A percentile compares a stretch with the other conserved stretches of the same genome.
Evolutionary conservation across 2,329 filamentous ascomycete genomes (phyloP).

Genomic region (Aspergillus sp.): DNA sequence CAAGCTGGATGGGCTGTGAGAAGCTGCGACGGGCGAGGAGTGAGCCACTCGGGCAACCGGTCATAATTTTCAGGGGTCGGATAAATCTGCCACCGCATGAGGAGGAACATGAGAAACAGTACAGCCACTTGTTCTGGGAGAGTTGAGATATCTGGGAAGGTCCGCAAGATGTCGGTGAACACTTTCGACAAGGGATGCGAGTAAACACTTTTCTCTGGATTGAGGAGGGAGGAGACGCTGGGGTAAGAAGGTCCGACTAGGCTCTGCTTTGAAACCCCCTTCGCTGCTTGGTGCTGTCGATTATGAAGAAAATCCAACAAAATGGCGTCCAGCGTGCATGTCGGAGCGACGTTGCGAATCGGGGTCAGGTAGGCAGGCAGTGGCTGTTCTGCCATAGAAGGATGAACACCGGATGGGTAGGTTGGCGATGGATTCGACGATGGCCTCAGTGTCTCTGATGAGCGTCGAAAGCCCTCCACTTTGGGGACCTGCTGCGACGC

Average conservation of each 20-base stretch:
- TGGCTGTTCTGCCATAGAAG: constrained; percentile 27
- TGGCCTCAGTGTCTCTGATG: constrained; percentile 28
- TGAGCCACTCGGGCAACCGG: constrained; percentile 71
- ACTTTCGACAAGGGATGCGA: constrained; percentile 80
- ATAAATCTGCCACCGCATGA: constrained; percentile 83
- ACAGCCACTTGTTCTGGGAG: constrained; percentile 81
- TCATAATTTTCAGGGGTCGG: constrained; percentile 79
- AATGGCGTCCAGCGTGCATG: constrained; percentile 76
- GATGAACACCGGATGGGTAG: constrained; percentile 28
- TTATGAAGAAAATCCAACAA: constrained; percentile 76
- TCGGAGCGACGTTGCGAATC: constrained; percentile 65
- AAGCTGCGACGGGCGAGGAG: constrained; percentile 67
- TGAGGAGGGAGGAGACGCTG: constrained; percentile 74
- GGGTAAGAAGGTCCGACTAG: constrained; percentile 78
- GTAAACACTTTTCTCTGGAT: constrained; percentile 63
- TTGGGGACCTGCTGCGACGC: constrained; percentile 57
- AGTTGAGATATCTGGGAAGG: constrained; percentile 77
- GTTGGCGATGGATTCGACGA: constrained; percentile 24
- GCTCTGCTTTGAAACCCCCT: constrained; percentile 65
- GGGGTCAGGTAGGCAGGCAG: constrained; percentile 43
- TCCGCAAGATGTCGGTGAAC: constrained; percentile 79
- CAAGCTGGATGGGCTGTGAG: constrained; percentile 72
- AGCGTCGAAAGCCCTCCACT: constrained; percentile 50
- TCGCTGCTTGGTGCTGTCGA: constrained; percentile 64
- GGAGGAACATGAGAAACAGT: constrained; percentile 81